These are phyloP conservation scores for Malassezia nana DNA, from an alignment of 1,284 basidiomycete genomes.

Conservation along the genomic window DNA sequence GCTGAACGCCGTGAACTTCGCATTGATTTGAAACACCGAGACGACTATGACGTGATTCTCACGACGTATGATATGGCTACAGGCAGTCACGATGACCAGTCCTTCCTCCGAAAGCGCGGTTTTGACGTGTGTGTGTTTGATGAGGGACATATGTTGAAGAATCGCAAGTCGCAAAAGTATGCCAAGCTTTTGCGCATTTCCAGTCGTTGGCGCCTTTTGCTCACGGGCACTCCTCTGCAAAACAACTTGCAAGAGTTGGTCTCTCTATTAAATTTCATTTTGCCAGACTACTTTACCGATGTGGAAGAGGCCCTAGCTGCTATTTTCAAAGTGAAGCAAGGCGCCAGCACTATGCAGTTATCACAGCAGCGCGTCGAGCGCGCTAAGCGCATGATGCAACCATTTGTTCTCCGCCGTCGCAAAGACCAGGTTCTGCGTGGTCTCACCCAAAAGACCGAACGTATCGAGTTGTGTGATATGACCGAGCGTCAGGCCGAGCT, in stretches of 20 bases:
- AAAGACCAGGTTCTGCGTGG: conserved; percentile 82
- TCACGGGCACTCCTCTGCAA: conserved; percentile 90
- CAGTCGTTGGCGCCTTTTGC: conserved; percentile 76
- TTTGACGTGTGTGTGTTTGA: conserved; percentile 80
- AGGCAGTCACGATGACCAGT: conserved; percentile 66
- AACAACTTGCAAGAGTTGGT: conserved; percentile 72
- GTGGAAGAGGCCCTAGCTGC: conserved; percentile 68
- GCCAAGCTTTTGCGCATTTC: conserved; percentile 73
- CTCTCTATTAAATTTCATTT: conserved; percentile 94
- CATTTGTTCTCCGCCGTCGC: conserved; percentile 86
- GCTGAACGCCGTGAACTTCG: conserved; percentile 71
- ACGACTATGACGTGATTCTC: conserved; percentile 83
- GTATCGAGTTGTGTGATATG: conserved; percentile 90
- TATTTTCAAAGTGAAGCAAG: conserved; percentile 91
- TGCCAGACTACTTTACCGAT: conserved; percentile 76
- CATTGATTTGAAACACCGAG: conserved; percentile 55
- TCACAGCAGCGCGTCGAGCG: conserved; percentile 81
- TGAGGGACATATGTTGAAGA: conserved; percentile 92
- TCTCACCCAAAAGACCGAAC: conserved; percentile 80
- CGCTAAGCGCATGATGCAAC: conserved; percentile 98
- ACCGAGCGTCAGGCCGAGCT: conserved; percentile 69
- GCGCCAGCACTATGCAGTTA: conserved; percentile 72
- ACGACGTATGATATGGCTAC: conserved; percentile 93
- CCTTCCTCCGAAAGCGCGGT: conserved; percentile 73
- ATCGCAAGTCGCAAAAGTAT: conserved; percentile 90